Conservation (phyloP, 345 rosid species). For the Eutrema heterophyllum region DNA sequence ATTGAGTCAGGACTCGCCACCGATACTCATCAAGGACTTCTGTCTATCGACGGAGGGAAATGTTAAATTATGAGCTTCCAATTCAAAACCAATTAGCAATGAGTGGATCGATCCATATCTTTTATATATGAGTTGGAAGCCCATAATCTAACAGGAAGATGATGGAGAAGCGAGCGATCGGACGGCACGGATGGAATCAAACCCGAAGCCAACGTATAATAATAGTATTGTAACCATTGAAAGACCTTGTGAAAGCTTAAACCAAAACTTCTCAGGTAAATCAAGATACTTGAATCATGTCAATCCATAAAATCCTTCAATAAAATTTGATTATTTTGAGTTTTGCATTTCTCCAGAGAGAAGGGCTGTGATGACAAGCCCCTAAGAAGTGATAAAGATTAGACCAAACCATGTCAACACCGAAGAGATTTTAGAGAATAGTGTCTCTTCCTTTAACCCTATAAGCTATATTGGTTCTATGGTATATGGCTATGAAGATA, state of each 20-base stretch:
- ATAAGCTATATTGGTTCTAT: constrained; percentile 58
- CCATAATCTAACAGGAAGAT: too few species aligned
- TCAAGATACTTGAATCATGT: constrained; percentile 1
- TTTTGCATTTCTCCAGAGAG: constrained; percentile 45
- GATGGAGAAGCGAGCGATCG: too few species aligned
- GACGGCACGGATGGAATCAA: too few species aligned
- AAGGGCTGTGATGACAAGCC: constrained; percentile 52
- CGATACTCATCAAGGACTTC: too few species aligned
- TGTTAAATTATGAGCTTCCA: too few species aligned
- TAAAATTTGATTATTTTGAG: constrained; percentile 8
- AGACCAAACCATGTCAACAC: constrained; percentile 40
- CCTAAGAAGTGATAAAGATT: constrained; percentile 43
- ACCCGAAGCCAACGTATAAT: constrained; percentile 27
- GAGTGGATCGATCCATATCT: too few species aligned
- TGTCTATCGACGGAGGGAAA: too few species aligned
- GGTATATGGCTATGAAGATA: constrained; percentile 48
- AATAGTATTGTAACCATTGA: constrained; percentile 33
- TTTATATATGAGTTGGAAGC: too few species aligned
- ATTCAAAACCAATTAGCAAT: too few species aligned
- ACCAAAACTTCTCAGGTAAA: constrained; percentile 61
- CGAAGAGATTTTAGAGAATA: constrained; percentile 55
- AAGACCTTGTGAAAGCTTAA: constrained; percentile 48
- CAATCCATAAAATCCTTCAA: not conserved
- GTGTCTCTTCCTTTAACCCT: constrained; percentile 64
- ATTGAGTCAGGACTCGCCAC: too few species aligned